Evolutionary conservation across 352 stramenopile species (phyloP).

Genomic region (Globisporangium splendens): DNA sequence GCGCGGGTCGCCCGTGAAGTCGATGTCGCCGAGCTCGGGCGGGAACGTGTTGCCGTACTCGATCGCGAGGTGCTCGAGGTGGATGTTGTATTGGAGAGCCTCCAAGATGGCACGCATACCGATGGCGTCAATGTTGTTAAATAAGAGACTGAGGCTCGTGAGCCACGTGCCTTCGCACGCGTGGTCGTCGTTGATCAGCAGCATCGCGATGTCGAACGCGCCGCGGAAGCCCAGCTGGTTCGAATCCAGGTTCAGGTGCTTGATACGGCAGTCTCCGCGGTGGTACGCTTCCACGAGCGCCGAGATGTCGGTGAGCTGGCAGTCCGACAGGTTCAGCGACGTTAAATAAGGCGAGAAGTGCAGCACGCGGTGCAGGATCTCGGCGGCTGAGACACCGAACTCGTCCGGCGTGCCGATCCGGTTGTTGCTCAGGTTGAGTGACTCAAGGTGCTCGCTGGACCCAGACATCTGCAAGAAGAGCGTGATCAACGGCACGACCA

Average conservation of each 20-base stretch:
- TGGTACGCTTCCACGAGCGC: slow-evolving; percentile 48
- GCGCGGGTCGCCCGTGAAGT: slow-evolving; percentile 39
- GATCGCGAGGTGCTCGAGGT: slow-evolving; percentile 46
- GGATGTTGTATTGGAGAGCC: slow-evolving; percentile 47
- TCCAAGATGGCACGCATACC: slow-evolving; percentile 45
- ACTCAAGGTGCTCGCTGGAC: slow-evolving; percentile 46
- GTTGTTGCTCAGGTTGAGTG: slow-evolving; percentile 57
- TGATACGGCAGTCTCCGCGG: slow-evolving; percentile 41
- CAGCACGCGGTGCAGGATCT: slow-evolving; percentile 52
- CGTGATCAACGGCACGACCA: slow-evolving; percentile 46
- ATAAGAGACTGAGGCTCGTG: slow-evolving; percentile 43
- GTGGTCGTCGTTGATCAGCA: slow-evolving; percentile 50
- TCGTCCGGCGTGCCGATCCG: slow-evolving; percentile 48
- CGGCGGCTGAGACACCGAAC: slow-evolving; percentile 43
- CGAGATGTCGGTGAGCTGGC: slow-evolving; percentile 48
- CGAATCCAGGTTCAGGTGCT: slow-evolving; percentile 44
- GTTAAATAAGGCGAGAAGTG: slow-evolving; percentile 59
- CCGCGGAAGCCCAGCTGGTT: slow-evolving; percentile 54
- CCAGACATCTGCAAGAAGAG: slow-evolving; percentile 56
- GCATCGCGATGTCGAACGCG: slow-evolving; percentile 55
- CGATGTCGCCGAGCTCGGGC: slow-evolving; percentile 40
- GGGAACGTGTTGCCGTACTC: slow-evolving; percentile 59
- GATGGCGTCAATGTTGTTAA: slow-evolving; percentile 54
- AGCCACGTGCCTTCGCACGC: slow-evolving; percentile 32
- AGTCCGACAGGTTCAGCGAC: slow-evolving; percentile 41